Evolutionary conservation across 495 filamentous ascomycete species (phyloP).

Genomic region (Talaromyces adpressus): DNA sequence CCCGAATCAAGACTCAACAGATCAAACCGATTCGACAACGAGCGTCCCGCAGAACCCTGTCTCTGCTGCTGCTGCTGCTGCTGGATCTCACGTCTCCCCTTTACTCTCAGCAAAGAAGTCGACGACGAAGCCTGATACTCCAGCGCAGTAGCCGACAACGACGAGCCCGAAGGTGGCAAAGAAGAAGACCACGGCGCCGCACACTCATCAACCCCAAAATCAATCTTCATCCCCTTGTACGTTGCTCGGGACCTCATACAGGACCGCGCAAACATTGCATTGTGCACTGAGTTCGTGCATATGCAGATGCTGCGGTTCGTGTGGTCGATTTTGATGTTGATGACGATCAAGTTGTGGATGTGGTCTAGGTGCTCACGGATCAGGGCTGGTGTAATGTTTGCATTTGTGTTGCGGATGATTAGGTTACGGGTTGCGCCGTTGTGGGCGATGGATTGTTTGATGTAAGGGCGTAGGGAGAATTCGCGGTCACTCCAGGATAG

Average conservation of each 20-base stretch:
- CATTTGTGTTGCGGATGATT: conserved; percentile 50
- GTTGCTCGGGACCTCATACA: conserved; percentile 70
- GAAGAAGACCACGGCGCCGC: conserved; percentile 37
- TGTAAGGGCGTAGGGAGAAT: conserved; percentile 58
- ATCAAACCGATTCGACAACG: not conserved
- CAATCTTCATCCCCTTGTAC: conserved; percentile 71
- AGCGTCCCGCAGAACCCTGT: not conserved
- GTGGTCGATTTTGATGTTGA: conserved; percentile 53
- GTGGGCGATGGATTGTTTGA: conserved; percentile 53
- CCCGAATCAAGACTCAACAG: not conserved
- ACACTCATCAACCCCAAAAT: conserved; percentile 71
- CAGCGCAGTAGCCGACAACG: conserved; percentile 14
- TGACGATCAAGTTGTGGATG: conserved; percentile 70
- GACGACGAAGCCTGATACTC: not conserved
- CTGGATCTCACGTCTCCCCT: not conserved
- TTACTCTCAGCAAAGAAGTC: not conserved
- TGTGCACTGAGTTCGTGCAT: conserved; percentile 71
- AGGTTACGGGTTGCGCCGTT: conserved; percentile 76
- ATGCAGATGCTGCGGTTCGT: conserved; percentile 49
- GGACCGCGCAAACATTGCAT: conserved; percentile 64
- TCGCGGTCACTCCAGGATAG: conserved; percentile 68
- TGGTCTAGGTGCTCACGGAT: conserved; percentile 75
- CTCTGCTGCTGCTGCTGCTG: not conserved
- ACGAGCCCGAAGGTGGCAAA: not conserved
- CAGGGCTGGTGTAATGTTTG: conserved; percentile 52